A percentile compares a stretch with the other conserved stretches of the same genome.
phyloP scores from a whole-genome alignment of 345 rosid species.

The Tarenaya hassleriana region DNA sequence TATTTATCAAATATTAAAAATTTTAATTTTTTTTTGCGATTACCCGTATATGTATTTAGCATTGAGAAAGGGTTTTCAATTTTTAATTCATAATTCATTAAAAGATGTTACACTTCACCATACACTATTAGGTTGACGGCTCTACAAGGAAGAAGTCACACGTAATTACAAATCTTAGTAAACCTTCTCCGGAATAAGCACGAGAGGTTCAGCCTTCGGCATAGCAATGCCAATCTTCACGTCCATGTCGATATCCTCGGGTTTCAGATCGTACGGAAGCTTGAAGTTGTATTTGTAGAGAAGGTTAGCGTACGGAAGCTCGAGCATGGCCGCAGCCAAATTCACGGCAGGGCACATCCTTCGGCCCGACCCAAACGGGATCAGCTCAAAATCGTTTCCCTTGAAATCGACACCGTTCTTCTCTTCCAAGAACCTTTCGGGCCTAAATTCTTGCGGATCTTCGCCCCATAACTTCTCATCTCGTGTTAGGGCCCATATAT shows the following conservation, averaged over 20 bases:
- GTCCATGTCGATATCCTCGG: slow-evolving; percentile 23
- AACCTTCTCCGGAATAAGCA: slow-evolving; percentile 28
- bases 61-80: too few relatives aligned
- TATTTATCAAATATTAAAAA: too few relatives aligned
- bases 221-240: slow-evolving; percentile 28
- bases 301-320: slow-evolving; percentile 17
- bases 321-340: slow-evolving; percentile 14
- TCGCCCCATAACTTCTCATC: slow-evolving; percentile 34
- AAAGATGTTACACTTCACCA: too few relatives aligned
- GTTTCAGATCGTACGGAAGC: slow-evolving; percentile 8
- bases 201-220: slow-evolving; percentile 30
- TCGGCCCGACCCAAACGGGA: slow-evolving; percentile 30
- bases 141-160: too few relatives aligned
- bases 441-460: slow-evolving; percentile 12
- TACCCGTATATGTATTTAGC: too few relatives aligned
- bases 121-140: too few relatives aligned
- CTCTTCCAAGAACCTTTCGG: slow-evolving; percentile 22
- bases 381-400: slow-evolving; percentile 21
- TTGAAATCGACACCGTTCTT: slow-evolving; percentile 21
- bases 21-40: too few relatives aligned
- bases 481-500: slow-evolving; percentile 34
- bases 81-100: too few relatives aligned
- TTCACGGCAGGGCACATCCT: slow-evolving; percentile 27
- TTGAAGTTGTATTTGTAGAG: slow-evolving; percentile 17
- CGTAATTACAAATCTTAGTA: too few relatives aligned